Evolutionary conservation across 2,329 filamentous ascomycete genomes (phyloP).

Genomic region (Phialocephala sp.): DNA sequence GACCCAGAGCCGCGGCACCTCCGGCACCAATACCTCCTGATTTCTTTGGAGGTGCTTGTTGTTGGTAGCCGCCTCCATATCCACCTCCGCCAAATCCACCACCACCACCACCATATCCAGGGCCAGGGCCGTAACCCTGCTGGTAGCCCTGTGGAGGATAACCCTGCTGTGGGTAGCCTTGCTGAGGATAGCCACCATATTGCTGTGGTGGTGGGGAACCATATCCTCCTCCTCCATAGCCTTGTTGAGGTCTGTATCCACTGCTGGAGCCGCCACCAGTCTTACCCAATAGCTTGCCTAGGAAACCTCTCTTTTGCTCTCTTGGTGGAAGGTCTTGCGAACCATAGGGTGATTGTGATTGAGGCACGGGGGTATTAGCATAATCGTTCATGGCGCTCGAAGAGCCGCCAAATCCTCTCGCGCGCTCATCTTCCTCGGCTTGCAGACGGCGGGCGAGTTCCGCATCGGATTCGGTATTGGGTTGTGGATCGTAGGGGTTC

Average conservation of each 20-base stretch:
- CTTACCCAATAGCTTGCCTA: constrained; percentile 57
- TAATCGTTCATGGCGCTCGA: constrained; percentile 35
- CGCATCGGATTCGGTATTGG: constrained; percentile 67
- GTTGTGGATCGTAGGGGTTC: constrained; percentile 67
- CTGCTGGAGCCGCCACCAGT: constrained; percentile 25
- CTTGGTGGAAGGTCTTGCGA: constrained; percentile 51
- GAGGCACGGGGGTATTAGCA: constrained; percentile 40
- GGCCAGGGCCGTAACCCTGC: constrained; percentile 43
- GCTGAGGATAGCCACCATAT: constrained; percentile 43
- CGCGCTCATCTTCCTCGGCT: constrained; percentile 78
- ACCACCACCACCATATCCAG: constrained; percentile 13
- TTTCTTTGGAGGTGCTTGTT: constrained; percentile 49
- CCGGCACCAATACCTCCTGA: constrained; percentile 66
- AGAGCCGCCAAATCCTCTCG: constrained; percentile 33
- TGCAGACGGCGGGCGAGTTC: constrained; percentile 78
- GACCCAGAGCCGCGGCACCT: constrained; percentile 77
- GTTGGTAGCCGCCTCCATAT: constrained; percentile 41
- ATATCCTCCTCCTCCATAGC: constrained; percentile 34
- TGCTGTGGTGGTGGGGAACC: constrained; percentile 40
- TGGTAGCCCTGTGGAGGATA: constrained; percentile 28
- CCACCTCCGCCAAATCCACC: constrained; percentile 31
- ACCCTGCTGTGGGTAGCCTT: constrained; percentile 44
- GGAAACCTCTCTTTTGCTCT: constrained; percentile 49
- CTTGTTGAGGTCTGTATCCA: constrained; percentile 43
- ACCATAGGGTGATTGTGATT: constrained; percentile 20